phyloP scores from a whole-genome alignment of 1,284 basidiomycete genomes.

The Ganoderma lingzhi region DNA sequence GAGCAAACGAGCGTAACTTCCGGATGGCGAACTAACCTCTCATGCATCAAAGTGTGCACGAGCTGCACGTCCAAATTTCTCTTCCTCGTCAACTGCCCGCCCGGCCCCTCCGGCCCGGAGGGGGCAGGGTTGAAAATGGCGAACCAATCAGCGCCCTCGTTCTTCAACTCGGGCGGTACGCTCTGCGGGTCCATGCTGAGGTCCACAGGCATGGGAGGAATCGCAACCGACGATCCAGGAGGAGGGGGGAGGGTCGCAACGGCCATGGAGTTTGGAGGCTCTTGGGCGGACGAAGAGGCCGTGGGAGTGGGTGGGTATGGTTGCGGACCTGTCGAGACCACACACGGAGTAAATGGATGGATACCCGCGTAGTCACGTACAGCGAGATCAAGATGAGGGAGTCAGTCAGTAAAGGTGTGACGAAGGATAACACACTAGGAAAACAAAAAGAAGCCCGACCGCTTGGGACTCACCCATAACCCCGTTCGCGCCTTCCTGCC shows the following conservation, averaged over 20 bases:
- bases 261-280: conserved; percentile 13
- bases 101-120: conserved; percentile 19
- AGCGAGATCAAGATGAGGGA: neutral
- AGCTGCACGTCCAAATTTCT: conserved; percentile 87
- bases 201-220: conserved; percentile 33
- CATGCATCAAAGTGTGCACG: conserved; percentile 92
- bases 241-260: conserved; percentile 25
- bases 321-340: conserved; percentile 23
- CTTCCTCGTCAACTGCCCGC: conserved; percentile 52
- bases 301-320: conserved; percentile 31
- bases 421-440: neutral
- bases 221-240: conserved; percentile 23
- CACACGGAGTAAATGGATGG: neutral
- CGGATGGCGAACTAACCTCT: conserved; percentile 68
- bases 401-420: neutral
- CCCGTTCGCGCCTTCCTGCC: conserved; percentile 31
- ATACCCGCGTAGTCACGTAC: conserved; percentile 2
- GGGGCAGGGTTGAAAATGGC: conserved; percentile 92
- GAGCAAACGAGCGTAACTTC: conserved; percentile 22
- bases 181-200: conserved; percentile 51
- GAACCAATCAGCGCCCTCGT: conserved; percentile 95
- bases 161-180: conserved; percentile 64
- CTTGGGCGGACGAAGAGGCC: conserved; percentile 17
- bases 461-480: conserved; percentile 27
- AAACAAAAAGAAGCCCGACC: neutral